Conservation (phyloP, 768 basidiomycete genomes). For the Boletus edulis region DNA sequence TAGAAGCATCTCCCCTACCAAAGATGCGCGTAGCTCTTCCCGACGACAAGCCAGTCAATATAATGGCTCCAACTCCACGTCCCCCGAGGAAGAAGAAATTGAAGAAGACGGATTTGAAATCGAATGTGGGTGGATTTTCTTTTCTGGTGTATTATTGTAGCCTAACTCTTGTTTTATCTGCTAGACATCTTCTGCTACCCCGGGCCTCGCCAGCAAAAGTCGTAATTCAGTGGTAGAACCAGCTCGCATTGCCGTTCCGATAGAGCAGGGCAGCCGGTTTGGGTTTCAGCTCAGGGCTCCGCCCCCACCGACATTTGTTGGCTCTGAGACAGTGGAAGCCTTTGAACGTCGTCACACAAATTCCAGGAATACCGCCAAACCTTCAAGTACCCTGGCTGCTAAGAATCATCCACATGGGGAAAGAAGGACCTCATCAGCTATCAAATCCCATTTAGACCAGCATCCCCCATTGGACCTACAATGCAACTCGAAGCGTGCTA, state of each 20-base stretch:
- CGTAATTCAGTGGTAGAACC: neutral
- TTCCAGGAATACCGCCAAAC: too few relatives aligned
- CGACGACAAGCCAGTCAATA: neutral
- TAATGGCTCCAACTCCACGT: neutral
- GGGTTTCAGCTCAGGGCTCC: neutral
- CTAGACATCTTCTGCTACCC: too few relatives aligned
- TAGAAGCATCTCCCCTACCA: neutral
- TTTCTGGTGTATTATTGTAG: neutral
- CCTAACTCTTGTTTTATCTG: too few relatives aligned
- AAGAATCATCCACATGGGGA: too few relatives aligned
- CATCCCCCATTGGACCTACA: too few relatives aligned
- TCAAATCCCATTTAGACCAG: too few relatives aligned
- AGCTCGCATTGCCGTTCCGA: neutral
- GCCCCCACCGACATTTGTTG: neutral
- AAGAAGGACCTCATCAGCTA: too few relatives aligned
- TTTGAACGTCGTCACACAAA: neutral
- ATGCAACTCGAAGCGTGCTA: too few relatives aligned
- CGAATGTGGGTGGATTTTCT: neutral
- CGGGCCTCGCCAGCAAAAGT: neutral
- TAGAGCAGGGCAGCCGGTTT: neutral
- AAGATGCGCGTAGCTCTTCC: neutral
- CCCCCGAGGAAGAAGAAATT: neutral
- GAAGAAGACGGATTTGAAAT: neutral
- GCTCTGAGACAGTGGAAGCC: neutral
- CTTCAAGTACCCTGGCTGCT: too few relatives aligned